Base-by-base conservation (phyloP, 73 alveolate genomes). In the Blepharisma stoltei region DNA sequence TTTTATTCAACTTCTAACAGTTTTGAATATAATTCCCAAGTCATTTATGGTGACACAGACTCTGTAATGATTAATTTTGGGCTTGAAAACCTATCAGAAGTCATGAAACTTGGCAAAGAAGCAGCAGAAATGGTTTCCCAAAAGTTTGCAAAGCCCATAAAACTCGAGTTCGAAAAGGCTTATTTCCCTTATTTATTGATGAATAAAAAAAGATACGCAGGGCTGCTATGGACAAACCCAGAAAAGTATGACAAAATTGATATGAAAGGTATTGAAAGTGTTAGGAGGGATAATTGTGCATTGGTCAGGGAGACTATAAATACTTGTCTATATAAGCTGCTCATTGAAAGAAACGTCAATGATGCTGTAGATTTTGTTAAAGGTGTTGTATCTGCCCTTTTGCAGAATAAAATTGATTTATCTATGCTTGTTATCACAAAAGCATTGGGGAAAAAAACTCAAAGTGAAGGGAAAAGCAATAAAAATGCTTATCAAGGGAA, bases 41-140 rank as follows among this genome's bases (percentile, higher is more conserved):
- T 97, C 53, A 94, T 97, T 6, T 97, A 97, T 85, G 99, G 99
- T 18, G 99, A 97, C 86, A 97, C 99, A 5, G 99, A 97, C 88
- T 97, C 99, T 21, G 99, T 91, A 6, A 96, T 97, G 99, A 97
- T 97, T 79, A 94, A 94, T 69, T 97, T 97, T 76, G 99, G 99
- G 48, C 95, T 82, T 18, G 86, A 85, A 27, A 52, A 89, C 44
- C 83, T 96, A 55, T 93, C 90, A 70, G 97, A 96, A 80, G 98
- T 99, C 14, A 90, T 95, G 97, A 76, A 83, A 49, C 86, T 92
- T 67, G 99, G 99, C 50, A 83, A 71, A 68, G 99, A 97, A 78
- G 99, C 99, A 1, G 98, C 99, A 54, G 97, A 77, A 54, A 77
- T 82, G 71, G 97, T 97, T 55, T 86, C 99, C 0, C 66, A 89